These are phyloP conservation scores for Blumeriella jaapii DNA, from an alignment of 2,329 filamentous ascomycete genomes.

Conservation along the genomic window DNA sequence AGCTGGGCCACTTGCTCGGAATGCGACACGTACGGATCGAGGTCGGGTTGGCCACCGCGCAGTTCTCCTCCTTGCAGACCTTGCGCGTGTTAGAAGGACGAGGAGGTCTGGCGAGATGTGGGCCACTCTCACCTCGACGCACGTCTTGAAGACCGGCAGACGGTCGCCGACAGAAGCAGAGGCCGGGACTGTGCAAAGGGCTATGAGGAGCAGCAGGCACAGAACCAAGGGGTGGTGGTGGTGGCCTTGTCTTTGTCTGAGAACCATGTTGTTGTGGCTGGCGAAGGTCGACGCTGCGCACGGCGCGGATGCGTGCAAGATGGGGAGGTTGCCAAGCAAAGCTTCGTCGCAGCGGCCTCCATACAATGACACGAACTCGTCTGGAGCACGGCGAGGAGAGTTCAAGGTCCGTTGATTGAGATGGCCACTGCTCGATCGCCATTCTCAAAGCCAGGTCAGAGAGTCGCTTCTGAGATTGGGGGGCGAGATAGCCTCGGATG, in stretches of 20 bases:
- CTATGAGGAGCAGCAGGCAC: slow-evolving; percentile 10
- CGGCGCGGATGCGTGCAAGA: not conserved
- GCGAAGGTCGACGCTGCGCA: not conserved
- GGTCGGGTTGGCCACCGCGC: slow-evolving; percentile 45
- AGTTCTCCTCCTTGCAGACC: slow-evolving; percentile 76
- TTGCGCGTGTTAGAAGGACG: slow-evolving; percentile 28
- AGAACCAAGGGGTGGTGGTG: slow-evolving; percentile 5
- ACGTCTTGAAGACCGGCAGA: slow-evolving; percentile 77
- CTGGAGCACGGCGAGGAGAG: too few relatives aligned
- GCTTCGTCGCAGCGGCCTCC: too few relatives aligned
- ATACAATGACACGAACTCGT: too few relatives aligned
- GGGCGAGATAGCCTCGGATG: too few relatives aligned
- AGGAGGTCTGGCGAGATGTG: not conserved
- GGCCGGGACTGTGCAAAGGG: slow-evolving; percentile 31
- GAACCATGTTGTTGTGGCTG: slow-evolving; percentile 16
- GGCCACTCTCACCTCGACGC: slow-evolving; percentile 53
- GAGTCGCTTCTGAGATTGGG: too few relatives aligned
- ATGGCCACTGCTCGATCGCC: too few relatives aligned
- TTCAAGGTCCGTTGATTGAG: too few relatives aligned
- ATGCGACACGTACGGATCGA: slow-evolving; percentile 19
- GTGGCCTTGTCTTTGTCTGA: slow-evolving; percentile 9
- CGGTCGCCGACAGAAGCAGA: slow-evolving; percentile 72
- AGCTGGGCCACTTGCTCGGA: not conserved
- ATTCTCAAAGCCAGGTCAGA: too few relatives aligned
- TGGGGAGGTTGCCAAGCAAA: not conserved